These are phyloP conservation scores for Erysimum cheiri DNA, from an alignment of 441 rosid species.

Conservation along the genomic window DNA sequence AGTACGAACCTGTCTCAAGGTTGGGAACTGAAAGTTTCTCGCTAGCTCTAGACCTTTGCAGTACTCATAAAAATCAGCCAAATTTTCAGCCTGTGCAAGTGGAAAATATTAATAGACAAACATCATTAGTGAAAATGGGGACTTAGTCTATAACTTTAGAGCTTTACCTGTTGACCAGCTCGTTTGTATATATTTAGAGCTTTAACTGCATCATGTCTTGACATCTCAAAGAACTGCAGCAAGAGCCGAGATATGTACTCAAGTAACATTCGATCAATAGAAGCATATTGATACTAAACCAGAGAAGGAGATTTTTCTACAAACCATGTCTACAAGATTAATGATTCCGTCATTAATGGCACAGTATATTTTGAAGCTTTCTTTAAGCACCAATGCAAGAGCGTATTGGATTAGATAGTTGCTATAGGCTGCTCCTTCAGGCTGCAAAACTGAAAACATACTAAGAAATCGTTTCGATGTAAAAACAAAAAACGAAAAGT, in stretches of 20 bases:
- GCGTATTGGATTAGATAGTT: slow-evolving; percentile 76
- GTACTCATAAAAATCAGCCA: slow-evolving; percentile 88
- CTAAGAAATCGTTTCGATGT: slow-evolving; percentile 8
- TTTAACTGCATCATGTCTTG: slow-evolving; percentile 82
- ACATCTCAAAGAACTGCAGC: slow-evolving; percentile 95
- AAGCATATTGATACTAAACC: slow-evolving; percentile 22
- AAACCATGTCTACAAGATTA: slow-evolving; percentile 68
- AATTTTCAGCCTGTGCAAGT: slow-evolving; percentile 68
- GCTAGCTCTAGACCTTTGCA: slow-evolving; percentile 92
- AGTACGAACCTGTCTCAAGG: slow-evolving; percentile 76
- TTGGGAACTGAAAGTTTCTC: slow-evolving; percentile 89
- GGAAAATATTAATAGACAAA: neutral
- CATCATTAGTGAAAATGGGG: slow-evolving; percentile 5
- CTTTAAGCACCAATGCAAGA: slow-evolving; percentile 65
- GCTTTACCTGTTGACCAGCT: slow-evolving; percentile 86
- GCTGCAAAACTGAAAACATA: slow-evolving; percentile 54
- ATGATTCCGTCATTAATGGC: slow-evolving; percentile 51
- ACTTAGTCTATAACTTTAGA: slow-evolving; percentile 22
- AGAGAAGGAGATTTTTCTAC: slow-evolving; percentile 31
- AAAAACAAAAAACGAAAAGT: neutral
- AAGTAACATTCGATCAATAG: slow-evolving; percentile 24
- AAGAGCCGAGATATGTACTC: slow-evolving; percentile 18
- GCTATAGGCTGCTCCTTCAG: slow-evolving; percentile 78
- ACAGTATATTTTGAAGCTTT: slow-evolving; percentile 49
- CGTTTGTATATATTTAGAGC: slow-evolving; percentile 85